Conservation (phyloP, 148 eudicot genomes). For the Gaultheria prostrata region DNA sequence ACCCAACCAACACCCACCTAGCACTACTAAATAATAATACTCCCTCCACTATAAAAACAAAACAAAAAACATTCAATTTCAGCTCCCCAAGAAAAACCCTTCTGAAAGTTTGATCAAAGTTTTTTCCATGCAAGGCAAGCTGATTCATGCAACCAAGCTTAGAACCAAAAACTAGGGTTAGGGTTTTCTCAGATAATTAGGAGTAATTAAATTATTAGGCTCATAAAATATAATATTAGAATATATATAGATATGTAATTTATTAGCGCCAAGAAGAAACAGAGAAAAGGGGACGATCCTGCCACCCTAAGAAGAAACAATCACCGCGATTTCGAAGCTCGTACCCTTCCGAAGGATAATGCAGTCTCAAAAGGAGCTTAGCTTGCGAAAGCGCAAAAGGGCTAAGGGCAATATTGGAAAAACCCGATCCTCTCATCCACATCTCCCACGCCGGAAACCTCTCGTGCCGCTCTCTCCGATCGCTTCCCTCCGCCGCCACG, state of each 20-base stretch:
- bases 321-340: slow-evolving; percentile 49
- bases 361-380: slow-evolving; percentile 70
- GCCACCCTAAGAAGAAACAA: slow-evolving; percentile 83
- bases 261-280: slow-evolving; percentile 84
- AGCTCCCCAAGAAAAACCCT: slow-evolving; percentile 16
- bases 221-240: neutral
- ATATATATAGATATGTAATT: neutral
- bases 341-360: slow-evolving; percentile 95
- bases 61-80: slow-evolving; percentile 18
- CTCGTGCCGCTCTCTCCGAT: slow-evolving; percentile 60
- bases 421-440: slow-evolving; percentile 60
- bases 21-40: neutral
- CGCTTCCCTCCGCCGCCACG: slow-evolving; percentile 52
- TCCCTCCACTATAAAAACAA: slow-evolving; percentile 14
- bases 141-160: neutral
- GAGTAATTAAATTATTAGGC: no score
- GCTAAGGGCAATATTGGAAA: slow-evolving; percentile 54
- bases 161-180: slow-evolving; percentile 32
- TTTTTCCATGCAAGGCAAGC: slow-evolving; percentile 1
- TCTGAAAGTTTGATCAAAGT: neutral
- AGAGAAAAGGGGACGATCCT: slow-evolving; percentile 73
- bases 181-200: slow-evolving; percentile 21
- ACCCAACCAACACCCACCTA: neutral
- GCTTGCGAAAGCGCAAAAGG: slow-evolving; percentile 85
- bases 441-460: slow-evolving; percentile 71